Evolutionary conservation across 139 green algal genomes (phyloP).

Genomic region (Asterochloris erici): DNA sequence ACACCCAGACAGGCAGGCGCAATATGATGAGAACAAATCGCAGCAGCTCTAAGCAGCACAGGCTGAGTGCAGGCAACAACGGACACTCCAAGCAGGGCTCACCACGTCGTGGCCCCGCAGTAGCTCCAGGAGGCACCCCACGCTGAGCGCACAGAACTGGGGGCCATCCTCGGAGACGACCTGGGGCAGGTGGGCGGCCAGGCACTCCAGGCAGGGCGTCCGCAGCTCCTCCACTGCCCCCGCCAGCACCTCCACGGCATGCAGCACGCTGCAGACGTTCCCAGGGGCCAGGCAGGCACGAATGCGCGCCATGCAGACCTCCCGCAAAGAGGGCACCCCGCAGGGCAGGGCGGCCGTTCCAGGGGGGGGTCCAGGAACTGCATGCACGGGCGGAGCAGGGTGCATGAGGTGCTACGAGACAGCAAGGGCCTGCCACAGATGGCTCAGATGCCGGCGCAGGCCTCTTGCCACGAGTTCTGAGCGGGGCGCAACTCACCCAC

Average conservation of each 20-base stretch:
- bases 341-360: neutral
- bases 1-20: no score
- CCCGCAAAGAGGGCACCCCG: constrained; percentile 25
- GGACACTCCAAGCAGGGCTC: neutral
- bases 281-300: neutral
- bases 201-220: constrained; percentile 26
- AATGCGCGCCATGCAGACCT: constrained; percentile 18
- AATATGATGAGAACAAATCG: neutral
- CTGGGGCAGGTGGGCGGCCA: constrained; percentile 31
- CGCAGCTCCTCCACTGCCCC: constrained; percentile 22
- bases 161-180: constrained; percentile 17
- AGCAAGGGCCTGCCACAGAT: no score
- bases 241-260: constrained; percentile 21
- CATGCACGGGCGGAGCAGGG: no score
- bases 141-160: constrained; percentile 26
- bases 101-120: constrained; percentile 22
- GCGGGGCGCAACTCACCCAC: no score
- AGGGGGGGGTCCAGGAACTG: neutral
- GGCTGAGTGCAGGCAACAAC: no score
- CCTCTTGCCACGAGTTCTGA: no score
- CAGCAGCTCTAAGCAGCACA: neutral
- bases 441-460: no score
- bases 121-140: constrained; percentile 17
- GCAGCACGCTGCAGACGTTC: constrained; percentile 35
- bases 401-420: no score